A percentile compares a stretch with the other conserved stretches of the same genome.
Conservation (phyloP, 805 yeast species). For the Saccharomycopsis olivae region DNA sequence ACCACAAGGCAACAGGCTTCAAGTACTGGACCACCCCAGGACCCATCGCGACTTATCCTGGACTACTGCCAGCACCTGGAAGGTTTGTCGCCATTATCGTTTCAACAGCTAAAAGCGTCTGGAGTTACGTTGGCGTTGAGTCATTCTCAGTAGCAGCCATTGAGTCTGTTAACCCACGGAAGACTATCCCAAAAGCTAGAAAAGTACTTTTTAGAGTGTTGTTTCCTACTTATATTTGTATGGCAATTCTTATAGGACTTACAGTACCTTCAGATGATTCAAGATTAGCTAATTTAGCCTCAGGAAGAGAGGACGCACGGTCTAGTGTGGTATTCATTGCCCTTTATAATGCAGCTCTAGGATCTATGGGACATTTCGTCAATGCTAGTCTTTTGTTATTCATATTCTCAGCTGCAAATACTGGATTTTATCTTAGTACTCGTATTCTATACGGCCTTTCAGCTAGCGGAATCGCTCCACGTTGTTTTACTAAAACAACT, state of each 20-base stretch:
- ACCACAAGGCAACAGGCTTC: constrained; percentile 39
- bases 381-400: constrained; percentile 13
- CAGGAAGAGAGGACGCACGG: constrained; percentile 27
- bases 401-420: constrained; percentile 28
- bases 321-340: constrained; percentile 13
- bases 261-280: constrained; percentile 53
- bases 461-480: constrained; percentile 35
- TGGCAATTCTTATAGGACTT: constrained; percentile 57
- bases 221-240: constrained; percentile 37
- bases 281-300: constrained; percentile 33
- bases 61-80: constrained; percentile 27
- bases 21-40: constrained; percentile 41
- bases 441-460: constrained; percentile 33
- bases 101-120: constrained; percentile 45
- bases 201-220: constrained; percentile 57
- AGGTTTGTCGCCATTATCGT: constrained; percentile 51
- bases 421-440: constrained; percentile 36
- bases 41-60: constrained; percentile 29
- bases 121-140: constrained; percentile 65
- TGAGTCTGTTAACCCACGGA: constrained; percentile 60
- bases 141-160: constrained; percentile 63
- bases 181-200: constrained; percentile 61
- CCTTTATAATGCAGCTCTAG: constrained; percentile 10
- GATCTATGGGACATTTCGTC: constrained; percentile 12
- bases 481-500: constrained; percentile 31